phyloP scores from a whole-genome alignment of 495 filamentous ascomycete species.

The Neurospora sp. region DNA sequence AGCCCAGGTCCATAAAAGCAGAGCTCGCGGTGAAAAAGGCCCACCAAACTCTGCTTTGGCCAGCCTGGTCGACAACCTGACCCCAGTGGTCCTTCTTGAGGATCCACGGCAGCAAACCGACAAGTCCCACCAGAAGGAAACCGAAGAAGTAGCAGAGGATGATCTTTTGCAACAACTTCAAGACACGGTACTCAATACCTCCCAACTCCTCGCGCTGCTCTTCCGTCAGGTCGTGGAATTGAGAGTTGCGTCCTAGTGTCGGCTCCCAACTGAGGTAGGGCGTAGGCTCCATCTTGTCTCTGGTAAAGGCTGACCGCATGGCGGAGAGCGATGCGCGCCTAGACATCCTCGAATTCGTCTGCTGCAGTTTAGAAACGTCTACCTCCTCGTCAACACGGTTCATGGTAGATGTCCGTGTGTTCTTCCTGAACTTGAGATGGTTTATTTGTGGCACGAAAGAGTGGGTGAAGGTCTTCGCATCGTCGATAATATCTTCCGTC shows the following conservation, averaged over 20 bases:
- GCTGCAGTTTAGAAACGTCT: neutral
- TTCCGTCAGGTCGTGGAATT: slow-evolving; percentile 78
- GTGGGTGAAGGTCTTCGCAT: slow-evolving; percentile 23
- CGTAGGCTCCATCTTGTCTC: slow-evolving; percentile 41
- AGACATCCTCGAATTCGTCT: slow-evolving; percentile 9
- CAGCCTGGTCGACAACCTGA: slow-evolving; percentile 46
- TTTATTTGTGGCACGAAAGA: slow-evolving; percentile 9
- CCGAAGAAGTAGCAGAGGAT: slow-evolving; percentile 66
- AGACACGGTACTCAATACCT: slow-evolving; percentile 84
- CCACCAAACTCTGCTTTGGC: slow-evolving; percentile 73
- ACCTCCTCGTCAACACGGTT: slow-evolving; percentile 6
- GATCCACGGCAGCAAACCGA: slow-evolving; percentile 74
- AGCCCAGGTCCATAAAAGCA: slow-evolving; percentile 82
- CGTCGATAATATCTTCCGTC: slow-evolving; percentile 25
- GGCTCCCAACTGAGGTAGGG: slow-evolving; percentile 93
- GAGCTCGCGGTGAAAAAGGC: slow-evolving; percentile 77
- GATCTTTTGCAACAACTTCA: slow-evolving; percentile 75
- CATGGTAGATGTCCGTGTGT: slow-evolving; percentile 11
- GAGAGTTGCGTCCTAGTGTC: slow-evolving; percentile 83
- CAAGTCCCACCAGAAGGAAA: slow-evolving; percentile 63
- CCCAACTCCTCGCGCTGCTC: slow-evolving; percentile 88
- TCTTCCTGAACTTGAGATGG: slow-evolving; percentile 25
- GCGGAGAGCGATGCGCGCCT: slow-evolving; percentile 21
- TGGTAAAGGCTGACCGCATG: slow-evolving; percentile 29
- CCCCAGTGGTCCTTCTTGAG: slow-evolving; percentile 46